A percentile compares a stretch with the other conserved stretches of the same genome.
Evolutionary conservation across 2,329 filamentous ascomycete species (phyloP).

Genomic region (Simplicillium sp.): DNA sequence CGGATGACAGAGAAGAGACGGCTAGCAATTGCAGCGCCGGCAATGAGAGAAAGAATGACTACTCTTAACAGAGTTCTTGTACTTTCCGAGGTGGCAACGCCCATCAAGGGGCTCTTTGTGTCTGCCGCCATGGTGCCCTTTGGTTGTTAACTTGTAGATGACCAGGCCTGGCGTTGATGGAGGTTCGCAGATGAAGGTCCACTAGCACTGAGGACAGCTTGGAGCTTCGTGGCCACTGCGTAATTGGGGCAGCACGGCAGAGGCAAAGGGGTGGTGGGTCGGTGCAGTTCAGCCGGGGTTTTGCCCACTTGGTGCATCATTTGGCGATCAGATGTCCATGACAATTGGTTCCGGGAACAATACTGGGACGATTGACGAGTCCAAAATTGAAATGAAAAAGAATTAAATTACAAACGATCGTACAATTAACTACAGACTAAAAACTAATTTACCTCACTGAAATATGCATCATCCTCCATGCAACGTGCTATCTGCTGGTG

Average conservation of each 20-base stretch:
- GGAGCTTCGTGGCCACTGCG: conserved; percentile 24
- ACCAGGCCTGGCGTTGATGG: conserved; percentile 19
- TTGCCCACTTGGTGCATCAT: conserved; percentile 1
- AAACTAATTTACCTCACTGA: no score
- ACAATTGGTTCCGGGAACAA: not conserved
- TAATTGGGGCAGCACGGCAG: conserved; percentile 7
- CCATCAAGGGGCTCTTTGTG: conserved; percentile 43
- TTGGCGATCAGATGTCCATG: not conserved
- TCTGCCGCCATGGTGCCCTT: conserved; percentile 34
- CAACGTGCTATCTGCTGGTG: no score
- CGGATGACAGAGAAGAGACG: conserved; percentile 97
- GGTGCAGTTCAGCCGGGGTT: conserved; percentile 7
- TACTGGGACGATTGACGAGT: no score
- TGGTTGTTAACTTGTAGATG: conserved; percentile 16
- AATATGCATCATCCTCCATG: no score
- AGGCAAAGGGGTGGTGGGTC: conserved; percentile 13
- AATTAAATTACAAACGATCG: not conserved
- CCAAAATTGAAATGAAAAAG: not conserved
- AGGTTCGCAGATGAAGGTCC: conserved; percentile 14
- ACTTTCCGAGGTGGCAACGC: conserved; percentile 72
- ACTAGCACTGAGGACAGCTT: conserved; percentile 30
- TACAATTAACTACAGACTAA: no score
- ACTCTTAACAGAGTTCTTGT: conserved; percentile 79
- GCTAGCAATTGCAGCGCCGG: conserved; percentile 82
- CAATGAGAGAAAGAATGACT: conserved; percentile 84